A percentile compares a stretch with the other conserved stretches of the same genome.
Conservation (phyloP, 345 rosid species). For the Populus davidiana region DNA sequence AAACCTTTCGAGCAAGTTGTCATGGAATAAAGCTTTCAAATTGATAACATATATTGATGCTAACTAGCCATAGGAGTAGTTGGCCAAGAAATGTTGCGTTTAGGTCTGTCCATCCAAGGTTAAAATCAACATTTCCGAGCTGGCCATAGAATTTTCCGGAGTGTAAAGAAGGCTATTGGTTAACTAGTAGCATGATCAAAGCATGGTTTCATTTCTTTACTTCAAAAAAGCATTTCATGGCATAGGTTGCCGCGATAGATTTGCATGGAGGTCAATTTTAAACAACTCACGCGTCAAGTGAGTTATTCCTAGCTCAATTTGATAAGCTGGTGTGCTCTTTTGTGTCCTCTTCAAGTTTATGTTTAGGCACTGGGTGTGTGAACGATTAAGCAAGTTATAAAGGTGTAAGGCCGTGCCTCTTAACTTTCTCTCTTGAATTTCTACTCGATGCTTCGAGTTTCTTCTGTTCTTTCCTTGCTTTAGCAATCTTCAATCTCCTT, state of each 20-base stretch:
- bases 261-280: constrained; percentile 46
- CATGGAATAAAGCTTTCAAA: not conserved
- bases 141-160: constrained; percentile 58
- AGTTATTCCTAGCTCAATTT: constrained; percentile 20
- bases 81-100: constrained; percentile 41
- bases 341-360: constrained; percentile 38
- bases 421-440: constrained; percentile 13
- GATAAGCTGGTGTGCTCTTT: constrained; percentile 21
- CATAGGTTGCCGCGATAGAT: constrained; percentile 41
- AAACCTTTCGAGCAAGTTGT: not conserved
- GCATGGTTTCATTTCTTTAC: constrained; percentile 52
- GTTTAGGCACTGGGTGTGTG: constrained; percentile 54
- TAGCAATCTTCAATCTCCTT: not conserved
- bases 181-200: constrained; percentile 40
- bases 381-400: not conserved
- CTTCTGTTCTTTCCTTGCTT: not conserved
- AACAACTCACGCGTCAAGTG: constrained; percentile 50
- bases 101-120: not conserved
- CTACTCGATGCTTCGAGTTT: not conserved
- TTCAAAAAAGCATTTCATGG: constrained; percentile 23
- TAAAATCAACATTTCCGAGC: constrained; percentile 28
- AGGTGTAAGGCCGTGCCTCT: not conserved
- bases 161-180: constrained; percentile 27
- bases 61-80: constrained; percentile 27
- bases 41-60: not conserved